Percentiles rank a stretch among this genome's conserved stretches.
Evolutionary conservation across 257 asterid genomes (phyloP).

Genomic region (Solanum chmielewskii): DNA sequence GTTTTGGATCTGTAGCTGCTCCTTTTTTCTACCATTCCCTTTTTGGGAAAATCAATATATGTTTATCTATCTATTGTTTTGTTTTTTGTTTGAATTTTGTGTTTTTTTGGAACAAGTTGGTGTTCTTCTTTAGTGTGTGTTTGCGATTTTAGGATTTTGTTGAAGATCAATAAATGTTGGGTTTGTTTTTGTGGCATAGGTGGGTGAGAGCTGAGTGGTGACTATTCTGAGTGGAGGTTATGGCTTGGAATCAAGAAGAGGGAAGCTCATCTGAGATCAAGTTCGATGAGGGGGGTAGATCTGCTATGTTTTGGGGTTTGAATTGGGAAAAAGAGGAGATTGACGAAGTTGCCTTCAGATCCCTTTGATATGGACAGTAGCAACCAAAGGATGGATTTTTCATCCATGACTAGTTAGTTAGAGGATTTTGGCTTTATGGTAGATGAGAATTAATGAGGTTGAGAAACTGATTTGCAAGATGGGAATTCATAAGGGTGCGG

Average conservation of each 20-base stretch:
- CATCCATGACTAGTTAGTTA: slow-evolving; percentile 25
- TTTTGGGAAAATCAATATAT: not conserved
- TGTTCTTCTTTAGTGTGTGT: not conserved
- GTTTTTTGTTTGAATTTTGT: not conserved
- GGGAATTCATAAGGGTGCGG: slow-evolving; percentile 17
- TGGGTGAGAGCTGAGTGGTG: not conserved
- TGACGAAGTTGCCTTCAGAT: no score
- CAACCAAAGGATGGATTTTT: slow-evolving; percentile 7
- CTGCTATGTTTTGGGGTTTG: no score
- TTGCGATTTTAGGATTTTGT: slow-evolving; percentile 7
- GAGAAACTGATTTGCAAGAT: slow-evolving; percentile 21
- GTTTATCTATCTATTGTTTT: not conserved
- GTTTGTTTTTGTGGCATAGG: not conserved
- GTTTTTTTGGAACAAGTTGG: not conserved
- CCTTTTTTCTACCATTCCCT: not conserved
- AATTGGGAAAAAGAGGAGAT: no score
- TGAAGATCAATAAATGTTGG: not conserved
- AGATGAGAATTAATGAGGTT: not conserved
- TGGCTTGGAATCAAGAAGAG: slow-evolving; percentile 34
- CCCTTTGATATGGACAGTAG: slow-evolving; percentile 2
- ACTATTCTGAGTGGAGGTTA: slow-evolving; percentile 3
- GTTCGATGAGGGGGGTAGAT: no score
- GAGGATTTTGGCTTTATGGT: slow-evolving; percentile 34
- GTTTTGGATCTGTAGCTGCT: not conserved
- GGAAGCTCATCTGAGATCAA: not conserved